Conservation (phyloP, 345 rosid genomes). For the Aquilaria sinensis region DNA sequence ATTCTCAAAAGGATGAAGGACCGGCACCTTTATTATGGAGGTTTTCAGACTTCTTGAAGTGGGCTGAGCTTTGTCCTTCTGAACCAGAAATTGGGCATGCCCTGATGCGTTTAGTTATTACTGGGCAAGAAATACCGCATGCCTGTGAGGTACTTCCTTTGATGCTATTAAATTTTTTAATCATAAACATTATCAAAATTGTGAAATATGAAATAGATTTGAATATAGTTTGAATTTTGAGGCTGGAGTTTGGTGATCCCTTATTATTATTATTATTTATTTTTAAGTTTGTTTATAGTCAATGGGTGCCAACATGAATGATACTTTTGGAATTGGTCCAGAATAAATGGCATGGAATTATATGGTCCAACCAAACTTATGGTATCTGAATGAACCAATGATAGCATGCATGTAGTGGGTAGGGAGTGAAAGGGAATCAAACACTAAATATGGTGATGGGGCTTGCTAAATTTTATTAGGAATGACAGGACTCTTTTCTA, state of each 20-base stretch:
- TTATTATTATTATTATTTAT: not conserved
- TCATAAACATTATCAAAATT: too few species aligned
- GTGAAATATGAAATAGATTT: not conserved
- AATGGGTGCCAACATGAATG: not conserved
- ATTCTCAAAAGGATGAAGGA: slow-evolving; percentile 95
- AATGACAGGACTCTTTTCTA: too few species aligned
- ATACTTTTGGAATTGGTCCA: too few species aligned
- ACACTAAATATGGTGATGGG: too few species aligned
- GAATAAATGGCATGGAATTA: too few species aligned
- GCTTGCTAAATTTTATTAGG: too few species aligned
- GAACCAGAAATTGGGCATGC: slow-evolving; percentile 98
- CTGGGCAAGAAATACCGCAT: slow-evolving; percentile 97
- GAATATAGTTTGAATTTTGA: too few species aligned
- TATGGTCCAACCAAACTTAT: too few species aligned
- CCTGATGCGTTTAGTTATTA: slow-evolving; percentile 96
- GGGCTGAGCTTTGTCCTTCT: slow-evolving; percentile 99
- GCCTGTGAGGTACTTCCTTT: slow-evolving; percentile 76
- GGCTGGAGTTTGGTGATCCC: too few species aligned
- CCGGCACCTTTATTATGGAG: slow-evolving; percentile 98
- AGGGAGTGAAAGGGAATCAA: too few species aligned
- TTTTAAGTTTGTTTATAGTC: slow-evolving; percentile 9
- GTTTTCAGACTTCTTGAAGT: slow-evolving; percentile 88
- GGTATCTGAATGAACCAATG: too few species aligned
- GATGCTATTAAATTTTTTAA: not conserved
- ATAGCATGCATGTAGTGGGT: too few species aligned